These are phyloP conservation scores for Athelia sp. DNA, from an alignment of 1,284 basidiomycete species.

Conservation along the genomic window DNA sequence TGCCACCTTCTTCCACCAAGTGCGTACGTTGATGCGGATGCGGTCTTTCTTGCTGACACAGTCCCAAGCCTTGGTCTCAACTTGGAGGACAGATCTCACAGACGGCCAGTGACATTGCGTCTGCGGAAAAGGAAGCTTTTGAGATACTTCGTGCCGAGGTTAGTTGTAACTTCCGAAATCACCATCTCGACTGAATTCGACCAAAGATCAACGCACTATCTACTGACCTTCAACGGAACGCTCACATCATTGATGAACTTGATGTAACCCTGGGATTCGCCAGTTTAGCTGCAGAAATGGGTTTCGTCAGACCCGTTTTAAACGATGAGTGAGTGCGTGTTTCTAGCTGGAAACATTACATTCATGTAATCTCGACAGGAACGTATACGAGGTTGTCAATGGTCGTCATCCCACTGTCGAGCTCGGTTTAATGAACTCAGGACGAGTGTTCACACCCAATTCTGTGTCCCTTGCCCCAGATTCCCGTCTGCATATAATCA, in stretches of 20 bases:
- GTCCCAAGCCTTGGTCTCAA: slow-evolving; percentile 65
- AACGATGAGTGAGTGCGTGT: slow-evolving; percentile 70
- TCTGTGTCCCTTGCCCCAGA: slow-evolving; percentile 57
- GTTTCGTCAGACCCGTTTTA: slow-evolving; percentile 71
- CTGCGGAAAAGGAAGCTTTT: slow-evolving; percentile 70
- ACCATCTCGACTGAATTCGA: slow-evolving; percentile 3
- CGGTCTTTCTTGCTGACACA: neutral
- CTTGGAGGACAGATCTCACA: slow-evolving; percentile 65
- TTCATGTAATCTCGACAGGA: no score
- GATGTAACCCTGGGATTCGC: slow-evolving; percentile 86
- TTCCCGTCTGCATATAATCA: slow-evolving; percentile 76
- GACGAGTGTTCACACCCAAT: slow-evolving; percentile 83
- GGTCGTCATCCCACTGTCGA: slow-evolving; percentile 95
- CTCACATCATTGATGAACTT: slow-evolving; percentile 82
- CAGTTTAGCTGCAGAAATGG: slow-evolving; percentile 75
- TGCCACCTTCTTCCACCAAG: slow-evolving; percentile 67
- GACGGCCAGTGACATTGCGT: slow-evolving; percentile 45
- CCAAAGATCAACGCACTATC: slow-evolving; percentile 59
- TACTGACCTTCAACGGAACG: slow-evolving; percentile 63
- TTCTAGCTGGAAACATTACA: no score
- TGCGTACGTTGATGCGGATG: slow-evolving; percentile 22
- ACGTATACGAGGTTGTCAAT: slow-evolving; percentile 62
- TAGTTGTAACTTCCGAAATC: slow-evolving; percentile 12
- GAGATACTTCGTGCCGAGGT: slow-evolving; percentile 65
- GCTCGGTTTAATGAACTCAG: slow-evolving; percentile 72